Base-by-base conservation (phyloP, 106 monocot species). In the Xerophyta viscosa region DNA sequence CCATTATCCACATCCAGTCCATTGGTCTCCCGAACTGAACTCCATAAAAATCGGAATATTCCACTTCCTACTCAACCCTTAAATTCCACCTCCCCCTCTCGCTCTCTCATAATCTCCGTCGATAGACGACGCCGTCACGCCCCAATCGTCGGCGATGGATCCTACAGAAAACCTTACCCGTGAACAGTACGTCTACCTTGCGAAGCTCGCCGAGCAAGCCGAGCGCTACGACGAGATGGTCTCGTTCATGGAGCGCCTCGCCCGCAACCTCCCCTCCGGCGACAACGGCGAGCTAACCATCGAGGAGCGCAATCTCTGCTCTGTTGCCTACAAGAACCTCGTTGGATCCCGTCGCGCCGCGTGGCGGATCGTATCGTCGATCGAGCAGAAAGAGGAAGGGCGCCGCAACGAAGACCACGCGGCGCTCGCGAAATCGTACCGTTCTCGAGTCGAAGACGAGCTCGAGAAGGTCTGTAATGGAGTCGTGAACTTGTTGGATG, bases 151-250 rank as follows among this genome's bases (percentile, higher is more conserved):
- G 11, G 7, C 24, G 21, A 24, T 24, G 48, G 48, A 48, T 20
- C 11, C 20, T 20, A 11, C 33, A 24, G 24, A 57, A 12, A 14
- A 19, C n/a, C 24, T 39, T 10, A 41, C 57, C 4, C 6, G 57
- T 5, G 57, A 57, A 3, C 41, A 57, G 41, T 42, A 14, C 20
- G 41, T 57, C 22, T 57, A 42, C 57, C 57, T 57, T 11, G 57
- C 57, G 5, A 56, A 56, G 36, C 36, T 56, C 2, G 56, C 56
- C 8, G 56, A 56, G 21, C 56, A 56, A 31, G 57, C 57, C 22
- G 57, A 57, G 57, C 37, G 57, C 24, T 57, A 57, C 39, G 41
- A 39, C 20, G 57, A 57, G 57, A 57, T 57, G 57, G 39, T 22
- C 2, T 18, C 13, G 25, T 57, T 57, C 57, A 57, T 57, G 57